A percentile compares a stretch with the other conserved stretches of the same genome.
Evolutionary conservation across 2,329 filamentous ascomycete species (phyloP).

Genomic region (Diaporthe citri): DNA sequence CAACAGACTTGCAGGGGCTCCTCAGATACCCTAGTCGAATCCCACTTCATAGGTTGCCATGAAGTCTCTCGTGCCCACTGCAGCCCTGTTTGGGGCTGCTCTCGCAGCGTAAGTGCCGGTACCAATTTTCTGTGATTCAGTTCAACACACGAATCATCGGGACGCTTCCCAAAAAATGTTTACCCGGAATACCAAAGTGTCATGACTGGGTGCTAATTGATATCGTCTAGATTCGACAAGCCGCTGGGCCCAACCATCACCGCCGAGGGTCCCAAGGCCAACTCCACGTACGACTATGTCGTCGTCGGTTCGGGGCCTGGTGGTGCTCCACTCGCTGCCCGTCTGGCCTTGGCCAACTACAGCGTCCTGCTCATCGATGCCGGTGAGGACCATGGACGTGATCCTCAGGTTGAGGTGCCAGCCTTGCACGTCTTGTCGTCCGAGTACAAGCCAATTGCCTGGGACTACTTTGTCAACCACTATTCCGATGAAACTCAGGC

Average conservation of each 20-base stretch:
- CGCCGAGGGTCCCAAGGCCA: conserved; percentile 6
- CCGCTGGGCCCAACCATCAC: conserved; percentile 13
- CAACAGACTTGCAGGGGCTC: background rate
- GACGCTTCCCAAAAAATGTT: background rate
- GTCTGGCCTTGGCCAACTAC: conserved; percentile 65
- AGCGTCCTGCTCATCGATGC: conserved; percentile 68
- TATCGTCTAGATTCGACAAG: conserved; percentile 13
- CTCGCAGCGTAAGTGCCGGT: conserved; percentile 12
- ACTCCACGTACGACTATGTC: conserved; percentile 62
- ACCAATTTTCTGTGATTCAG: background rate
- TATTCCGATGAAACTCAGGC: conserved; percentile 64
- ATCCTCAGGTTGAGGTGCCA: conserved; percentile 45
- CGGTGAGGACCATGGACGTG: conserved; percentile 63
- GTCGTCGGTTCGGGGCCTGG: conserved; percentile 66
- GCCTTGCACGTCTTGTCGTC: conserved; percentile 43
- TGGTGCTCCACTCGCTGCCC: conserved; percentile 62
- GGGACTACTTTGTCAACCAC: conserved; percentile 74
- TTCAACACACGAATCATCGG: background rate
- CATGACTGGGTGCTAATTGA: background rate
- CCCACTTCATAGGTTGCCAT: background rate
- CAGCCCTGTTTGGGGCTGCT: conserved; percentile 14
- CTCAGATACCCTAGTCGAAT: background rate
- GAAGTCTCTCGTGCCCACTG: conserved; percentile 6
- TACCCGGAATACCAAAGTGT: background rate
- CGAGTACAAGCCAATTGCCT: conserved; percentile 50